phyloP scores from a whole-genome alignment of 2,329 filamentous ascomycete species.

The Diaporthe caulivora region DNA sequence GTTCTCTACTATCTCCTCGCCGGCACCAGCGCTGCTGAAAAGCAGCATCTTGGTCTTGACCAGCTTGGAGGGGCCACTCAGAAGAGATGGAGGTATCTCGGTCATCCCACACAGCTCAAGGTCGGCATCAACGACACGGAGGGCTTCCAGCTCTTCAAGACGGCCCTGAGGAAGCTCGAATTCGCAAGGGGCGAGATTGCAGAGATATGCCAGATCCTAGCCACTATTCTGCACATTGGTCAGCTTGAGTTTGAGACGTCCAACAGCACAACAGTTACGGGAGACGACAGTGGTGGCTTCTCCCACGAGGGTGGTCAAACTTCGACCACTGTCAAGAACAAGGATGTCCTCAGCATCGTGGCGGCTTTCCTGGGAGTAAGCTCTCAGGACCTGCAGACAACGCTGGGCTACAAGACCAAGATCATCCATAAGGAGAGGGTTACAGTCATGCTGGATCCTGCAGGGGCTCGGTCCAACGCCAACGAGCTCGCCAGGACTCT shows the following conservation, averaged over 20 bases:
- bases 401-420: slow-evolving; percentile 95
- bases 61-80: slow-evolving; percentile 62
- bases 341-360: slow-evolving; percentile 85
- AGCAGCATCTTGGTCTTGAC: slow-evolving; percentile 80
- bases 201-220: slow-evolving; percentile 95
- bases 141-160: slow-evolving; percentile 98
- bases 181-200: slow-evolving; percentile 95
- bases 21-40: slow-evolving; percentile 91
- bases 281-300: slow-evolving; percentile 94
- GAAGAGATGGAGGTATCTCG: slow-evolving; percentile 95
- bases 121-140: slow-evolving; percentile 96
- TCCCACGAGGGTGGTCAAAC: slow-evolving; percentile 93
- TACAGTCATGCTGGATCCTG: slow-evolving; percentile 97
- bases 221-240: slow-evolving; percentile 95
- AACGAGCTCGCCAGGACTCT: slow-evolving; percentile 94
- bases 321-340: slow-evolving; percentile 91
- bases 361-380: slow-evolving; percentile 95
- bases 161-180: slow-evolving; percentile 91
- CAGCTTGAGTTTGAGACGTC: slow-evolving; percentile 93
- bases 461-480: slow-evolving; percentile 89
- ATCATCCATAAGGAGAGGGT: slow-evolving; percentile 96
- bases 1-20: slow-evolving; percentile 94
- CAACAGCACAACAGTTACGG: slow-evolving; percentile 81
- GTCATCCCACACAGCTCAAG: slow-evolving; percentile 95
- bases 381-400: slow-evolving; percentile 84